Evolutionary conservation across 2,329 filamentous ascomycete genomes (phyloP).

Genomic region (Salinomyces thailandicus): DNA sequence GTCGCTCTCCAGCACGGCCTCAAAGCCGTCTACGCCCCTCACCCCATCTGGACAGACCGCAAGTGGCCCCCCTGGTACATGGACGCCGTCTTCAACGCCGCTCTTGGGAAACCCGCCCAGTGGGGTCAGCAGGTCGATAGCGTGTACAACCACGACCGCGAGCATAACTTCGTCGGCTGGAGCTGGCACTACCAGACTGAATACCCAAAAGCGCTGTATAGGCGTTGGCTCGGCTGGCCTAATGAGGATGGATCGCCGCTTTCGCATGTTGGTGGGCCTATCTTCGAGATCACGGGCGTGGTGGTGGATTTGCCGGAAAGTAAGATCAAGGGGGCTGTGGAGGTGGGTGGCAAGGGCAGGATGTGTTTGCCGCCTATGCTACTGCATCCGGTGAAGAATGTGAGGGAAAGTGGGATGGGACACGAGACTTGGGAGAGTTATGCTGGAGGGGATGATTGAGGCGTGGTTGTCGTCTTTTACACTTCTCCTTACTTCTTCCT

Average conservation of each 20-base stretch:
- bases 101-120: constrained; percentile 45
- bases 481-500: no score
- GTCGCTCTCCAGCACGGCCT: constrained; percentile 82
- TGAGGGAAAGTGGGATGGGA: constrained; percentile 1
- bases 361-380: constrained; percentile 40
- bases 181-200: constrained; percentile 88
- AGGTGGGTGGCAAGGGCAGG: constrained; percentile 29
- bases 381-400: constrained; percentile 37
- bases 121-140: constrained; percentile 35
- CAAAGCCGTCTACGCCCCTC: constrained; percentile 85
- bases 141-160: constrained; percentile 51
- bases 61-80: constrained; percentile 74
- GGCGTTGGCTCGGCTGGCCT: constrained; percentile 70
- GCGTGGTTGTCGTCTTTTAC: no score
- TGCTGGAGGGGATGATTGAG: no score
- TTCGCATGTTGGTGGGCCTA: constrained; percentile 36
- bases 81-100: constrained; percentile 64
- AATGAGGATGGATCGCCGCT: constrained; percentile 16
- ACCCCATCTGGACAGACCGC: constrained; percentile 79
- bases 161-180: constrained; percentile 78
- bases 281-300: constrained; percentile 35
- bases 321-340: constrained; percentile 41
- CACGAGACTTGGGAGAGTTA: background rate
- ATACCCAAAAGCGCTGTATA: constrained; percentile 72
- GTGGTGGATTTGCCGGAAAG: constrained; percentile 25